Conservation (phyloP, 139 green algal species). For the Trebouxia sp. region DNA sequence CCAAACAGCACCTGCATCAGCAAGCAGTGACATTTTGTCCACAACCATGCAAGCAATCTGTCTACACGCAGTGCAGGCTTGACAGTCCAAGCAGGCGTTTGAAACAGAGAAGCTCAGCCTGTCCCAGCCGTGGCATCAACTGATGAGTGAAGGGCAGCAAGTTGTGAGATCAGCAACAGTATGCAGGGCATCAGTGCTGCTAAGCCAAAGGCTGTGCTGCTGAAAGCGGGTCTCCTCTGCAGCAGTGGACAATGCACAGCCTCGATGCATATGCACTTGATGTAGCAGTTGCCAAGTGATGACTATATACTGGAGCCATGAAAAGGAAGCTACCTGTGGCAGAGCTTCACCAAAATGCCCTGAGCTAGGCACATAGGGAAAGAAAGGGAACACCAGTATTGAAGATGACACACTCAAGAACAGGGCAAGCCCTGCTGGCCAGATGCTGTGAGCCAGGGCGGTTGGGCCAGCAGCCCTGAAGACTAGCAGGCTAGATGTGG, state of each 20-base stretch:
- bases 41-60: not conserved
- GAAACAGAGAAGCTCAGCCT: not conserved
- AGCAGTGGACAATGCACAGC: not conserved
- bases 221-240: too few species aligned
- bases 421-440: slow-evolving; percentile 21
- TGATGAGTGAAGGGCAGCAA: too few species aligned
- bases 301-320: not conserved
- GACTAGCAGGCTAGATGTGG: not conserved
- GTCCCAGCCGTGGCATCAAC: not conserved
- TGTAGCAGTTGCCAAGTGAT: not conserved
- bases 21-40: not conserved
- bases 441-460: not conserved
- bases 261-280: not conserved
- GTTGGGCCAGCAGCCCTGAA: not conserved
- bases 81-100: not conserved
- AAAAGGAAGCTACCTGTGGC: slow-evolving; percentile 47
- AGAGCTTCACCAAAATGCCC: slow-evolving; percentile 57
- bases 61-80: not conserved
- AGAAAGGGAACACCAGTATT: slow-evolving; percentile 69
- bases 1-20: slow-evolving; percentile 27
- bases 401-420: slow-evolving; percentile 7
- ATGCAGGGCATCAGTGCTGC: too few species aligned
- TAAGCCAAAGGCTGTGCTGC: too few species aligned
- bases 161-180: too few species aligned
- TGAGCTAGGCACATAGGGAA: slow-evolving; percentile 66